Conservation (phyloP, 1,139 yeast species). For the Hansenula sp. region DNA sequence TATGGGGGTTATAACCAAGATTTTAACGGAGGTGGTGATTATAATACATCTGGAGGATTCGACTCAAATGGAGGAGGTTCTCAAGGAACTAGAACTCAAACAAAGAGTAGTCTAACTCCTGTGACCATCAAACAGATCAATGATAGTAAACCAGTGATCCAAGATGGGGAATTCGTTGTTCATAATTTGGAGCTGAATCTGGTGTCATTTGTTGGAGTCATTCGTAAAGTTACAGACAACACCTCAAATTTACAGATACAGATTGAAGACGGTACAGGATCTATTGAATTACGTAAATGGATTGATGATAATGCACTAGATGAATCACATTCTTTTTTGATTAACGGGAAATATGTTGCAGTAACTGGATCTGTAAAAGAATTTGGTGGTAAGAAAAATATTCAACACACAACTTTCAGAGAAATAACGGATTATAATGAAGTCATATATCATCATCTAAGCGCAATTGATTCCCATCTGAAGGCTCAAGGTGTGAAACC, state of each 20-base stretch:
- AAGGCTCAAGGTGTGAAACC: constrained; percentile 15
- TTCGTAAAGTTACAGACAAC: constrained; percentile 54
- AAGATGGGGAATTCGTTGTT: constrained; percentile 71
- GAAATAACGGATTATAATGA: constrained; percentile 68
- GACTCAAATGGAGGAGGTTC: constrained; percentile 16
- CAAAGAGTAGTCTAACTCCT: constrained; percentile 51
- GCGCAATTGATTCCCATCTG: constrained; percentile 62
- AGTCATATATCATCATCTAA: constrained; percentile 70
- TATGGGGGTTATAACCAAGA: constrained; percentile 19
- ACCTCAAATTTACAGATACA: constrained; percentile 49
- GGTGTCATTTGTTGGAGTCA: constrained; percentile 62
- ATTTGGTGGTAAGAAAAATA: constrained; percentile 60
- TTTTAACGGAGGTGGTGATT: constrained; percentile 13
- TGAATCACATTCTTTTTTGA: constrained; percentile 28
- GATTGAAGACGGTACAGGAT: constrained; percentile 85
- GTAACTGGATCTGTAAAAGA: constrained; percentile 72
- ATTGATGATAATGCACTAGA: constrained; percentile 42
- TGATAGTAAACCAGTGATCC: constrained; percentile 60
- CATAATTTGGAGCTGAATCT: constrained; percentile 59
- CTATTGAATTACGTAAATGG: constrained; percentile 69
- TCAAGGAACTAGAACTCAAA: constrained; percentile 18
- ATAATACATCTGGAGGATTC: constrained; percentile 25
- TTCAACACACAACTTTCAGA: constrained; percentile 61
- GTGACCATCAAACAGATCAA: constrained; percentile 78
- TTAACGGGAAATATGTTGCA: constrained; percentile 52